Evolutionary conservation across 805 yeast genomes (phyloP), one percentile per base, ranked within the genome.

Genomic region (Lipomyces kockii): DNA sequence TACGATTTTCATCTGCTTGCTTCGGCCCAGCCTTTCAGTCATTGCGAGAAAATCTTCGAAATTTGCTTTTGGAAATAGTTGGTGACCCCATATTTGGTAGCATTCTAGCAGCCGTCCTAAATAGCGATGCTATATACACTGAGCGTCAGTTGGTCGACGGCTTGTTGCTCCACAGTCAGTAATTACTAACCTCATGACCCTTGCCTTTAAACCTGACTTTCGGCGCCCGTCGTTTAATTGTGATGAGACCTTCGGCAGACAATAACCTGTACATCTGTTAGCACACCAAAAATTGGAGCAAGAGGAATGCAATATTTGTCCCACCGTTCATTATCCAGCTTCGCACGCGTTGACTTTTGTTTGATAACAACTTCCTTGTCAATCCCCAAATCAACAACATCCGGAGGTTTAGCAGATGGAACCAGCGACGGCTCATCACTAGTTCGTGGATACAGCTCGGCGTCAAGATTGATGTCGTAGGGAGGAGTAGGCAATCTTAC

Each of bases 81-180:
- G 80, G 76, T 90, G 94, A 0, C 89, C 92, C 93, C 94, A 90
- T 43, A 87, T 73, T 77, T 89, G 92, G 76, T 89, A 90, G 49
- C 84, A 80, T 37, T 82, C 82, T 7, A 89, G 76, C 6, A 90
- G 75, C 43, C 81, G 78, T 9, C 82, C 76, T 63, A 87, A 75
- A 75, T 86, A 87, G 43, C 83, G 79, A 64, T 78, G 79, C 72
- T 69, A 37, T 6, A 8, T 1, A 7, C 22, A 35, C 39, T 17
- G 51, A 49, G 27, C 34, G 8, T 25, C 22, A n/a, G 2, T 37
- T 4, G 5, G 3, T 20, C 11, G 11, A 14, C 12, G 20, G 20
- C 17, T 49, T 9, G 34, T 12, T 55, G 3, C 20, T n/a, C 12
- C 11, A 39, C 8, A 20, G 14, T 3, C 20, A 46, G 9, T 11